A percentile compares a stretch with the other conserved stretches of the same genome.
These are phyloP conservation scores for Nectriaceae sp. DNA, from an alignment of 2,329 filamentous ascomycete genomes.

Conservation along the genomic window DNA sequence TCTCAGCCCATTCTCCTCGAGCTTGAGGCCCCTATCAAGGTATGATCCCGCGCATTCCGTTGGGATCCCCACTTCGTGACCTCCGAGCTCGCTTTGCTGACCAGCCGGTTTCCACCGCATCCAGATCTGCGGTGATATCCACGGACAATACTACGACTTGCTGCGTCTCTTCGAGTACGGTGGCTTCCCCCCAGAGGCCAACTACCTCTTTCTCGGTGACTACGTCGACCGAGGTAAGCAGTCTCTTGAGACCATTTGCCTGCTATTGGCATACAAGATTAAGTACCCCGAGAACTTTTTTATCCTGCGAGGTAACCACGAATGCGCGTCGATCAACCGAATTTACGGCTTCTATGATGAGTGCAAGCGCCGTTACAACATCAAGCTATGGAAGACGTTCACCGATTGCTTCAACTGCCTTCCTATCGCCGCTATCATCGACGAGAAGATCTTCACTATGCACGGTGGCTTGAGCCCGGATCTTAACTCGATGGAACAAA, in stretches of 20 bases:
- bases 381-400: conserved; percentile 99
- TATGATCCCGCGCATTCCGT: conserved; percentile 44
- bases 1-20: conserved; percentile 97
- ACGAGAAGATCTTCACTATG: conserved; percentile 99
- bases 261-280: conserved; percentile 98
- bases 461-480: conserved; percentile 96
- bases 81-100: conserved; percentile 15
- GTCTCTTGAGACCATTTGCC: conserved; percentile 96
- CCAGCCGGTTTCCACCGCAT: conserved; percentile 12
- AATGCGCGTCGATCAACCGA: conserved; percentile 97
- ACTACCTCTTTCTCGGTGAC: conserved; percentile 99
- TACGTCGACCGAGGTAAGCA: conserved; percentile 99
- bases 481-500: conserved; percentile 99
- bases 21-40: conserved; percentile 98
- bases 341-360: conserved; percentile 99
- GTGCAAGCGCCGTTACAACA: conserved; percentile 98
- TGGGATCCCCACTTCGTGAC: background rate
- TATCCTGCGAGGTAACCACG: conserved; percentile 96
- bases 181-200: conserved; percentile 96
- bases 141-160: conserved; percentile 98
- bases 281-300: conserved; percentile 99
- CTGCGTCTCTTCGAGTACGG: conserved; percentile 97
- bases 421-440: conserved; percentile 97
- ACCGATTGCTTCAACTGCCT: conserved; percentile 99
- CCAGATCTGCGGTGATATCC: conserved; percentile 98